Evolutionary conservation across 2,329 filamentous ascomycete genomes (phyloP).

Genomic region (Pezicula neosporulosa): DNA sequence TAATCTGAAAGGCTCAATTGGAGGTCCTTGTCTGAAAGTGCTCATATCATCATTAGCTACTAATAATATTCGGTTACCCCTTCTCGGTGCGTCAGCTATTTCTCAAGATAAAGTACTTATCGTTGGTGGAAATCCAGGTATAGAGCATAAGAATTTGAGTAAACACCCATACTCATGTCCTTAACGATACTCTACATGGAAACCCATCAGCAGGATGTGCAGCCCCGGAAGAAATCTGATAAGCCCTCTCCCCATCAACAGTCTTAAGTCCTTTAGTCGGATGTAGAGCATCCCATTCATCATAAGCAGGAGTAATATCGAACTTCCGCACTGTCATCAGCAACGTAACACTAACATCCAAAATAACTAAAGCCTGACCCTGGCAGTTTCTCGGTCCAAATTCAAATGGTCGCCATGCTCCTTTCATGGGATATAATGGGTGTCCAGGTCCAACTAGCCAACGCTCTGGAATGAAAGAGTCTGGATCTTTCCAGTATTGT

Average conservation of each 20-base stretch:
- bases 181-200: conserved; percentile 4
- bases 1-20: too few species aligned
- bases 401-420: conserved; percentile 53
- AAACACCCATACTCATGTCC: background rate
- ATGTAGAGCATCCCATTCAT: conserved; percentile 13
- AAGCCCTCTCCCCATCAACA: conserved; percentile 9
- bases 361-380: conserved; percentile 50
- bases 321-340: conserved; percentile 43
- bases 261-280: background rate
- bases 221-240: conserved; percentile 14
- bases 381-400: conserved; percentile 52
- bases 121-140: too few species aligned
- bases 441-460: conserved; percentile 32
- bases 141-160: too few species aligned
- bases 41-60: too few species aligned
- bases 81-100: too few species aligned
- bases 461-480: conserved; percentile 44
- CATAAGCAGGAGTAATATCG: conserved; percentile 39
- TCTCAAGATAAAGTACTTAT: too few species aligned
- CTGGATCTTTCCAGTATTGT: conserved; percentile 36
- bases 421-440: conserved; percentile 26
- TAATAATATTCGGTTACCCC: too few species aligned
- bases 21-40: too few species aligned
- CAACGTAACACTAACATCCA: conserved; percentile 43
- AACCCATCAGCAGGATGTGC: conserved; percentile 17